Evolutionary conservation across 2,329 filamentous ascomycete species (phyloP), one percentile per base, ranked within the genome.

Genomic region (Colletotrichum tanaceti): DNA sequence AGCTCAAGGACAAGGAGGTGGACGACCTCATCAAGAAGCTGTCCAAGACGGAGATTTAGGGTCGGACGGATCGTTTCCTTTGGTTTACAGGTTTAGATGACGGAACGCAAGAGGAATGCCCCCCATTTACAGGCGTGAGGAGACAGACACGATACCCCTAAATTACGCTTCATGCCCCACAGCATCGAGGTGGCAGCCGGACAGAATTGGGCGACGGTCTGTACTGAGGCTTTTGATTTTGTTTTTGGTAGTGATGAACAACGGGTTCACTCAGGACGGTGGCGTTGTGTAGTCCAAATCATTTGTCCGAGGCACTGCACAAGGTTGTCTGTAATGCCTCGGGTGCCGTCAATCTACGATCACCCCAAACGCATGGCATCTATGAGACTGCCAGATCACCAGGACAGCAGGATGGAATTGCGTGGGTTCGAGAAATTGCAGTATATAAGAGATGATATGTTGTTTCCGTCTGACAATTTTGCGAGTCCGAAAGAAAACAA

Each of bases 1-100:
- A 91, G 78, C 80, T 87, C 72, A 87, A 93, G 79, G 89, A 94
- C 77, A 88, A 90, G 78, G 91, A 92, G 39, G 92, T 98, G 46
- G 94, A 98, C 74, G 90, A 89, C 53, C 82, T 98, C 75, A 91
- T 93, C 18, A 87, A 91, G 77, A 85, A 89, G 75, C 81, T 98
- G 73, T 88, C 87, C 70, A 94, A 94, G 86, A 92, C 93, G 28
- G 78, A 73, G 55, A 85, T 89, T 71, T 89, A 79, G 73, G 53
- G n/a, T 43, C 43, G 39, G 65, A 72, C 58, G 43, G 59, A 63
- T 22, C 59, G 18, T 46, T 50, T 38, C 46, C 39, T 57, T 70
- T 70, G 63, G 41, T 65, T 63, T 70, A 66, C 24, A 54, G 57
- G 66, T 66, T 66, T 69, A 66, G 63, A 69, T 57, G 63, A 58